Base-by-base conservation (phyloP, 805 yeast genomes). In the Lachancea thermotolerans region DNA sequence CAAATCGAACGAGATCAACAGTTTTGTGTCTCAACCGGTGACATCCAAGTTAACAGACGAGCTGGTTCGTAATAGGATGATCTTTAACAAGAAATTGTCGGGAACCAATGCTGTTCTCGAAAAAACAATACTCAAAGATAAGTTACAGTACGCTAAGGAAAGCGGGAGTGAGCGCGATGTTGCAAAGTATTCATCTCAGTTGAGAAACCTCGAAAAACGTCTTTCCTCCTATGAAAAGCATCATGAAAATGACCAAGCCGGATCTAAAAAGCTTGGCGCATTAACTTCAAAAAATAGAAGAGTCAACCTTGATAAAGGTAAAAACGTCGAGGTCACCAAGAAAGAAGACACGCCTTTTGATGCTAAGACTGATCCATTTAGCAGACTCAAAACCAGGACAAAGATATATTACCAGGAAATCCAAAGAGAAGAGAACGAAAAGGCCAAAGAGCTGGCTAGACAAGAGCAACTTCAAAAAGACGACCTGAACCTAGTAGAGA, bases 261-360 rank as follows among this genome's bases (percentile, higher is more conserved):
- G 70, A 65, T 50, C 71, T 66, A 51, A 58, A 35, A 72, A 78
- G 46, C 73, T 88, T 68, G 77, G 84, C 36, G 79, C 77, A 53
- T 85, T 89, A 42, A 88, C 89, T 53, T 83, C 85, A 56, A 79
- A 96, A 57, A 93, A 93, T 65, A 77, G 95, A 62, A 84, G 79
- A 55, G 74, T 83, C 51, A 91, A 91, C 65, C 81, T 81, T 61
- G 80, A 80, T 42, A 78, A 77, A 39, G 79, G 89, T 54, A 81
- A 95, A 58, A 74, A 76, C 56, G 96, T 95, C 0, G 97, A 90
- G 62, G 65, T 79, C 41, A 71, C 72, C 54, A 79, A 84, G 39
- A 73, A 75, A 16, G 82, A 70, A 67, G 60, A 75, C 81, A 53
- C 78, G 67, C 58, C 64, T 52, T 59, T 55, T 43, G 66, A 67